These are phyloP conservation scores for Sphagnum tenellum DNA, from an alignment of 225 moss, liverwort and hornwort species.

Conservation along the genomic window DNA sequence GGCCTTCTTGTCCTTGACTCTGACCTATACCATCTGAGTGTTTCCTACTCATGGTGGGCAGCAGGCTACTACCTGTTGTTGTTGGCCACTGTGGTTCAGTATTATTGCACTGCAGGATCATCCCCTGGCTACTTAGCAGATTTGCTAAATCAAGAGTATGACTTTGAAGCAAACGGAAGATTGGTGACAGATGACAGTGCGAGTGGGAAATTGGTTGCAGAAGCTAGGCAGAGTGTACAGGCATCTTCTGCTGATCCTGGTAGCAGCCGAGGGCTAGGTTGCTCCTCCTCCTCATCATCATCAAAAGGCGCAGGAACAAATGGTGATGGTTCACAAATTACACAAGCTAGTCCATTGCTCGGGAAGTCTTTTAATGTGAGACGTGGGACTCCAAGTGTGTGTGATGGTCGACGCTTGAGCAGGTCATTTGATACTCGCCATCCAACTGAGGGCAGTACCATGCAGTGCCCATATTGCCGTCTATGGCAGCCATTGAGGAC, in stretches of 20 bases:
- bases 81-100: constrained; percentile 57
- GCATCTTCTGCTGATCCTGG: constrained; percentile 13
- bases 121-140: constrained; percentile 78
- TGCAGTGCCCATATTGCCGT: constrained; percentile 54
- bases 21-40: constrained; percentile 54
- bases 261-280: constrained; percentile 12
- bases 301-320: constrained; percentile 8
- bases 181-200: constrained; percentile 24
- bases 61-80: constrained; percentile 59
- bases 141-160: constrained; percentile 41
- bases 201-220: not conserved
- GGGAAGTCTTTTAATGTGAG: constrained; percentile 27
- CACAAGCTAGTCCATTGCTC: constrained; percentile 41
- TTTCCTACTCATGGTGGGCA: constrained; percentile 56
- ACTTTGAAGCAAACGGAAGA: constrained; percentile 56
- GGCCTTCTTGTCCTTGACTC: constrained; percentile 62
- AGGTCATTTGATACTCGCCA: constrained; percentile 35
- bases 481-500: constrained; percentile 70
- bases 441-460: constrained; percentile 8
- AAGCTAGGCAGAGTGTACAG: constrained; percentile 18
- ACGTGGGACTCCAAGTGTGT: constrained; percentile 10
- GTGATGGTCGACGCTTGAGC: constrained; percentile 35
- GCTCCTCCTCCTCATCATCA: not conserved
- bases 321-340: constrained; percentile 9
- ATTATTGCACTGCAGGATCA: constrained; percentile 77